A percentile compares a stretch with the other conserved stretches of the same genome.
phyloP scores from a whole-genome alignment of 352 stramenopile genomes.

The Phytophthora hibernalis region DNA sequence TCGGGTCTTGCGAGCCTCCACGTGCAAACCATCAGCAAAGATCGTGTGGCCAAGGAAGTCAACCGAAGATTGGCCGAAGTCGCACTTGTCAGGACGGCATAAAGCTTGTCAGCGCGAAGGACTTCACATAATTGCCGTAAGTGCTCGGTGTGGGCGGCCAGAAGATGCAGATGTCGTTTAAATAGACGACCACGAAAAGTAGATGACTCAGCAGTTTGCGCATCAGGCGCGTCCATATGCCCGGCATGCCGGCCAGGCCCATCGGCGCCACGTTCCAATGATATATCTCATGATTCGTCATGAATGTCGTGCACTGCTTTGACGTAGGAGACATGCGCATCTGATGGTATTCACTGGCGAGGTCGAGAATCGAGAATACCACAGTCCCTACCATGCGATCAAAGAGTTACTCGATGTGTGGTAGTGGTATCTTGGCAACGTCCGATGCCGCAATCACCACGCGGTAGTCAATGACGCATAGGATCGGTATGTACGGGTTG shows the following conservation, averaged over 20 bases:
- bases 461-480: background rate
- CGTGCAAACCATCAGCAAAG: constrained; percentile 12
- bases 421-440: constrained; percentile 20
- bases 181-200: background rate
- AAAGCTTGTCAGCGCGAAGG: constrained; percentile 18
- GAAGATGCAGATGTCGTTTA: background rate
- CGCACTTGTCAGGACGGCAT: constrained; percentile 29
- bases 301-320: background rate
- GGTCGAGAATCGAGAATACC: constrained; percentile 1
- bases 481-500: background rate
- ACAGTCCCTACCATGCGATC: constrained; percentile 8
- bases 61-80: constrained; percentile 20
- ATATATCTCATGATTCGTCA: background rate
- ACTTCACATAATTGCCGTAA: constrained; percentile 22
- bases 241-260: background rate
- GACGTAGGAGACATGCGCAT: background rate
- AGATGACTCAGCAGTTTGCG: background rate
- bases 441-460: background rate
- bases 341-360: background rate
- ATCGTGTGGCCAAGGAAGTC: constrained; percentile 40
- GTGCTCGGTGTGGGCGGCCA: background rate
- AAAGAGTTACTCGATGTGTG: constrained; percentile 22
- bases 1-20: constrained; percentile 28
- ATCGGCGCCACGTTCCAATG: background rate
- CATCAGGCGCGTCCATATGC: background rate